Evolutionary conservation across 805 yeast genomes (phyloP).

Genomic region (Candida tammaniensis): DNA sequence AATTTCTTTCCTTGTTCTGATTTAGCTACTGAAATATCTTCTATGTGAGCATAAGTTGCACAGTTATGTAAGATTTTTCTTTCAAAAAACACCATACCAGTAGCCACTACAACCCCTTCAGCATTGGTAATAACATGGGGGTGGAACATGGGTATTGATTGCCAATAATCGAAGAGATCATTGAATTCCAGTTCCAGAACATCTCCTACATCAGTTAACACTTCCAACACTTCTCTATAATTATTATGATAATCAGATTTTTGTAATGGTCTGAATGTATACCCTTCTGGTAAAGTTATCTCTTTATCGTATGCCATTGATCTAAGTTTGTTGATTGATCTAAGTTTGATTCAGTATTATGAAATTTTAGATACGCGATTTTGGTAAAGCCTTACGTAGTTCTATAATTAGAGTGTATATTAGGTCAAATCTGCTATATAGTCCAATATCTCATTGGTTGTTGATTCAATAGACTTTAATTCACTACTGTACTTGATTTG

Average conservation of each 20-base stretch:
- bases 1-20: conserved; percentile 80
- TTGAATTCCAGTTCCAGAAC: conserved; percentile 51
- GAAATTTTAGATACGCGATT: too few species aligned
- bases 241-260: conserved; percentile 59
- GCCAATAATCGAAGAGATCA: conserved; percentile 59
- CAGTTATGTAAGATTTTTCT: conserved; percentile 79
- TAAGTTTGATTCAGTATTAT: too few species aligned
- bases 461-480: neutral
- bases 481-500: conserved; percentile 10
- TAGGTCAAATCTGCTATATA: too few species aligned
- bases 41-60: conserved; percentile 90
- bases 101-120: conserved; percentile 62
- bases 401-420: too few species aligned
- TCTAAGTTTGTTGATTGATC: neutral
- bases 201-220: conserved; percentile 81
- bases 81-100: conserved; percentile 81
- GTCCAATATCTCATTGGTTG: neutral
- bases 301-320: conserved; percentile 11
- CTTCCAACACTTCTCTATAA: conserved; percentile 59
- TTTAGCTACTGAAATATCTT: conserved; percentile 80
- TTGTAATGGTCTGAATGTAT: conserved; percentile 57
- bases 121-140: conserved; percentile 64
- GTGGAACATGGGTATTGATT: conserved; percentile 52
- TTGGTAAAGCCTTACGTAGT: too few species aligned
- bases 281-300: conserved; percentile 56